Evolutionary conservation across 1,284 basidiomycete species (phyloP), one percentile per base, ranked within the genome.

Genomic region (Ganoderma resinaceum): DNA sequence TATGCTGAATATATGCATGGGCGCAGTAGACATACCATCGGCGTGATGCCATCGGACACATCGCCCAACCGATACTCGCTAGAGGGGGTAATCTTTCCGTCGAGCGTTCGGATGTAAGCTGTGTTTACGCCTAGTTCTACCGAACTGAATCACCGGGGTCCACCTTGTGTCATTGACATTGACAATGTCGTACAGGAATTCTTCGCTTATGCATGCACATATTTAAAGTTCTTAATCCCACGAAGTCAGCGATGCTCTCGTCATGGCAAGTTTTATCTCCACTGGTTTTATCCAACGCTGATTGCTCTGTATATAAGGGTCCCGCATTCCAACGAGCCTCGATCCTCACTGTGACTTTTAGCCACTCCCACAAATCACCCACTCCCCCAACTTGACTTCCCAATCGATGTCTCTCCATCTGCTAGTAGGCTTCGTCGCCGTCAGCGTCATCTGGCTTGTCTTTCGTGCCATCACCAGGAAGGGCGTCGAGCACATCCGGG

Each of bases 401-500:
- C 23, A 14, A 20, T 12, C 38, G 6, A 60, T 60, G 58, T 60
- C 37, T 2, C n/a, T 29, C 37, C 23, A 38, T 26, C 7, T 60
- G 37, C 23, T 38, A 0, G 58, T 38, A 40, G 58, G 35, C 4
- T 26, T 60, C 23, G 18, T 60, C 14, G 37, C 58, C 5, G 23
- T 60, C 14, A 26, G 35, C 37, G 14, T 38, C 37, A 12, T 60
- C 14, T 38, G 35, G 33, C 14, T 57, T 9, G 7, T 63, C 29
- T 8, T 29, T 40, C 62, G 49, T 16, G 38, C 37, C 16, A 16
- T 62, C 49, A 26, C 26, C 35, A 33, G 52, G 6, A 55, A 40
- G 35, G 62, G 37, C 7, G 31, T 57, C 35, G n/a, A 37, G 20
- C 35, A 57, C 23, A 38, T 63, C 37, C 62, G 62, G 18, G 62